Evolutionary conservation across 2,329 filamentous ascomycete species (phyloP).

Genomic region (Fusarium siculi): DNA sequence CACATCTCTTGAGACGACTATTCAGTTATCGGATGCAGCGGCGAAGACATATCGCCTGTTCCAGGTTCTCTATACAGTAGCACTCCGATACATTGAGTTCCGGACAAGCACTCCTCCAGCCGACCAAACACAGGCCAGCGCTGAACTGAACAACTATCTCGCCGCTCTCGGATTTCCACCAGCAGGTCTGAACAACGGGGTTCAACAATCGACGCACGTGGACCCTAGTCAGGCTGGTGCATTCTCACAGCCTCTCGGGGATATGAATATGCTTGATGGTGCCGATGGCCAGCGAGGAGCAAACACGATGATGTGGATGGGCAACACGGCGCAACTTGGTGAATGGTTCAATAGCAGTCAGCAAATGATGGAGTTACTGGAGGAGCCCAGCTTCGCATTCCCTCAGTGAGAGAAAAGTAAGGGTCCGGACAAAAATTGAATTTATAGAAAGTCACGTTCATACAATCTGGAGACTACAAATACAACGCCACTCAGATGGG

Average conservation of each 20-base stretch:
- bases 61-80: slow-evolving; percentile 67
- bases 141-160: slow-evolving; percentile 49
- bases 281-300: slow-evolving; percentile 30
- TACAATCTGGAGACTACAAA: background rate
- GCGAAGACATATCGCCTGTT: slow-evolving; percentile 67
- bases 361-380: slow-evolving; percentile 51
- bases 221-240: slow-evolving; percentile 3
- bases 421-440: background rate
- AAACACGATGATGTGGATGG: slow-evolving; percentile 50
- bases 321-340: slow-evolving; percentile 50
- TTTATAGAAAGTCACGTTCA: background rate
- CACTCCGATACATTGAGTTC: slow-evolving; percentile 67
- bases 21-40: slow-evolving; percentile 59
- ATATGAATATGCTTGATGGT: slow-evolving; percentile 14
- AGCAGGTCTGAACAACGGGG: slow-evolving; percentile 10
- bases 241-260: slow-evolving; percentile 28
- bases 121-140: slow-evolving; percentile 48
- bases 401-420: slow-evolving; percentile 22
- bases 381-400: slow-evolving; percentile 45
- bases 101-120: slow-evolving; percentile 49
- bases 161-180: slow-evolving; percentile 60
- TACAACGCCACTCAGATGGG: background rate
- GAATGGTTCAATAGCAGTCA: slow-evolving; percentile 54
- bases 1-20: slow-evolving; percentile 60
- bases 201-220: slow-evolving; percentile 31